Percentiles rank a stretch among this genome's conserved stretches.
Conservation (phyloP, 805 yeast genomes). For the Cyberlindnera samutprakarnensis region DNA sequence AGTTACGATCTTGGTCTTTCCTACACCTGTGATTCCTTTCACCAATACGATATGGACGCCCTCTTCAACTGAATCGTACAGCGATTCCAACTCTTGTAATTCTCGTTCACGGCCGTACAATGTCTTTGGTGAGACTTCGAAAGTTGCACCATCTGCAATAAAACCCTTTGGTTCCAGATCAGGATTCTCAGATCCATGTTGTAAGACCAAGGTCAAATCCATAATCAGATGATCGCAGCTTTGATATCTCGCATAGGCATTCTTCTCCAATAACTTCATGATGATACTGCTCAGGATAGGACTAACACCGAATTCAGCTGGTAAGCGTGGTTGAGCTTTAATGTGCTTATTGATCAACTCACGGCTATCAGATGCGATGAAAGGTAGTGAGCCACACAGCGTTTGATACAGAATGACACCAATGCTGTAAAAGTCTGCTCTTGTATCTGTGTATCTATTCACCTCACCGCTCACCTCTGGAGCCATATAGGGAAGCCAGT, state of each 20-base stretch:
- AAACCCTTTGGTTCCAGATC: slow-evolving; percentile 10
- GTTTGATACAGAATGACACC: slow-evolving; percentile 45
- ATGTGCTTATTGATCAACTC: slow-evolving; percentile 34
- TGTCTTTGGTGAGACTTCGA: slow-evolving; percentile 15
- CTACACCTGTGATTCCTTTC: slow-evolving; percentile 37
- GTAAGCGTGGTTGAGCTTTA: slow-evolving; percentile 33
- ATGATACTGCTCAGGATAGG: slow-evolving; percentile 31
- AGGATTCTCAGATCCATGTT: slow-evolving; percentile 5
- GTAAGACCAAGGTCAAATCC: slow-evolving; percentile 24
- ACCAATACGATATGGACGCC: slow-evolving; percentile 26
- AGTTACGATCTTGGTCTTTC: slow-evolving; percentile 35
- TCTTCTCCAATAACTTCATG: slow-evolving; percentile 35
- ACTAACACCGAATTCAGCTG: slow-evolving; percentile 19
- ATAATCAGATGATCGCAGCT: slow-evolving; percentile 27
- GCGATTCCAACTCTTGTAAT: slow-evolving; percentile 16
- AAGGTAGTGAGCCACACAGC: slow-evolving; percentile 38
- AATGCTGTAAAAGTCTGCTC: slow-evolving; percentile 41
- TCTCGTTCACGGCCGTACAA: slow-evolving; percentile 25
- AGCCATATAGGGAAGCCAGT: slow-evolving; percentile 38
- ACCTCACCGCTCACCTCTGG: slow-evolving; percentile 41
- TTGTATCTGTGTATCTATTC: slow-evolving; percentile 32
- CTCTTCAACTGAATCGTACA: slow-evolving; percentile 13
- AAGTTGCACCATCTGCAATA: slow-evolving; percentile 1
- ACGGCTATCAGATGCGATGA: slow-evolving; percentile 31
- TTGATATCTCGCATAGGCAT: slow-evolving; percentile 32